Conservation (phyloP, 192 early-diverging fungal genomes). For the Coemansia furcata region DNA sequence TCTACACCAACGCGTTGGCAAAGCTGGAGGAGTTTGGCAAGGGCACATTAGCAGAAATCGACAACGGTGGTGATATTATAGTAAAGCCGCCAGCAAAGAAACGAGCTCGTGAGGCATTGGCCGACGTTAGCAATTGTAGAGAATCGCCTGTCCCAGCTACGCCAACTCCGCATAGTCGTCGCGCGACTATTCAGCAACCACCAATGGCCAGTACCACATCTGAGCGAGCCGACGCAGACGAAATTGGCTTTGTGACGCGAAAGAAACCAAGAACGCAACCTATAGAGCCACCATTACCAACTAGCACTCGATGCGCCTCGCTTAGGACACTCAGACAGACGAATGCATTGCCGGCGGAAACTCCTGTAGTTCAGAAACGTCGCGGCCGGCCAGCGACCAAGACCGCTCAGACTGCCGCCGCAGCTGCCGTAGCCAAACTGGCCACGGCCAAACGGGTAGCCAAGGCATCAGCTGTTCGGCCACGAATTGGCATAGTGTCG, state of each 20-base stretch:
- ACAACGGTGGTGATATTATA: neutral
- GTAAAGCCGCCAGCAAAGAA: slow-evolving; percentile 26
- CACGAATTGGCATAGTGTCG: slow-evolving; percentile 42
- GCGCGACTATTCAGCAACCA: neutral
- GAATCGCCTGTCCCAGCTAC: neutral
- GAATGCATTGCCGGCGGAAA: neutral
- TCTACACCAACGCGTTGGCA: slow-evolving; percentile 21
- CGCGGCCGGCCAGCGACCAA: neutral
- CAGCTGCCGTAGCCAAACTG: neutral
- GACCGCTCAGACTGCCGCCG: neutral
- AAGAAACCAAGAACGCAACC: neutral
- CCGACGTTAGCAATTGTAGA: neutral
- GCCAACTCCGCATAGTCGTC: neutral
- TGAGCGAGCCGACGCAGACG: neutral
- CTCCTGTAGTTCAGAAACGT: neutral
- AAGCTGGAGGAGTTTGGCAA: slow-evolving; percentile 40
- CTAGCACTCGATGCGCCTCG: neutral
- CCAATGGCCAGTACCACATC: neutral
- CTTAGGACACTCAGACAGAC: neutral
- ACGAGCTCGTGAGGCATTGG: slow-evolving; percentile 7
- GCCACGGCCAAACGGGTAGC: neutral
- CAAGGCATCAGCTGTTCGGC: slow-evolving; percentile 9
- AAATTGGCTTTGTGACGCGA: neutral
- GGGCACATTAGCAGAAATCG: slow-evolving; percentile 10
- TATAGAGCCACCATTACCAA: neutral